Evolutionary conservation across 805 yeast genomes (phyloP).

Genomic region (Naumovozyma baii): DNA sequence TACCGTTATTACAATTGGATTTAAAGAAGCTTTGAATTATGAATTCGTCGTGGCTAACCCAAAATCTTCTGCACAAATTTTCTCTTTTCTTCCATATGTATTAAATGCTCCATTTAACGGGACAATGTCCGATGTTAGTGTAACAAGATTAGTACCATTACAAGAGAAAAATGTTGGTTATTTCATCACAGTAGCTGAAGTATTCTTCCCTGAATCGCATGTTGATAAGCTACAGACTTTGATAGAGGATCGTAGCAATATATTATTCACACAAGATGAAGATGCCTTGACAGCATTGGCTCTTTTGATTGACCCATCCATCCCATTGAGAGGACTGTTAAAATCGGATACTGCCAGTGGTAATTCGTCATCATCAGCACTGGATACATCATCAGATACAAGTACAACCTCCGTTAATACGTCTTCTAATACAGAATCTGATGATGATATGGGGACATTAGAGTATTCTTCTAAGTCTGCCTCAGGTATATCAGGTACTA

Average conservation of each 20-base stretch:
- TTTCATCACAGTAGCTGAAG: slow-evolving; percentile 80
- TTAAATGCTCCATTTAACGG: slow-evolving; percentile 51
- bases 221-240: slow-evolving; percentile 41
- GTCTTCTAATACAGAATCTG: slow-evolving; percentile 2
- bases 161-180: slow-evolving; percentile 46
- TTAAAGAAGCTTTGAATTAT: slow-evolving; percentile 69
- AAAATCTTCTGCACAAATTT: slow-evolving; percentile 67
- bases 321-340: slow-evolving; percentile 22
- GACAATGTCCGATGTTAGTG: slow-evolving; percentile 39
- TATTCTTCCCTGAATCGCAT: slow-evolving; percentile 58
- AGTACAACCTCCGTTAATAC: background rate
- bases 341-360: slow-evolving; percentile 49
- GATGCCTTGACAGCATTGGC: slow-evolving; percentile 50
- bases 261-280: slow-evolving; percentile 50
- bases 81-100: slow-evolving; percentile 65
- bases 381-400: slow-evolving; percentile 34
- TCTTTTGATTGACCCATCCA: slow-evolving; percentile 49
- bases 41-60: slow-evolving; percentile 79
- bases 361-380: slow-evolving; percentile 66
- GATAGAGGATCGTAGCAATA: slow-evolving; percentile 44
- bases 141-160: slow-evolving; percentile 68
- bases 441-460: slow-evolving; percentile 11
- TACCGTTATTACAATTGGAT: slow-evolving; percentile 32
- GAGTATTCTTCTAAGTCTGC: slow-evolving; percentile 16
- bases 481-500: slow-evolving; percentile 5